A percentile compares a stretch with the other conserved stretches of the same genome.
These are phyloP conservation scores for Calonectria pauciramosa DNA, from an alignment of 2,329 filamentous ascomycete species.

Conservation along the genomic window DNA sequence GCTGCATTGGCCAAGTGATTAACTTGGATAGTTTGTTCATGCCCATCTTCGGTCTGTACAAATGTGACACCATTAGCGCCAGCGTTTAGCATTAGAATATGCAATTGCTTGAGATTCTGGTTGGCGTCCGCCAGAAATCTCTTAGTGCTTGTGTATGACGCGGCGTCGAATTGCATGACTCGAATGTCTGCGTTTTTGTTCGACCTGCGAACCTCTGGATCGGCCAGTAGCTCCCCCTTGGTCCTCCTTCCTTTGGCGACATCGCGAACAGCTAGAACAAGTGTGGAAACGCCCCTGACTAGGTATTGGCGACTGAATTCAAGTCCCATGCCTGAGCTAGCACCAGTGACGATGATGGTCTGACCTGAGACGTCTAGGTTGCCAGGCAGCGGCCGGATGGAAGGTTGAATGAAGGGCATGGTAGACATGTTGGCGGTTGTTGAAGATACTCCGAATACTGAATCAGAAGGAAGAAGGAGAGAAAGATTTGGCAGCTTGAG, in stretches of 20 bases:
- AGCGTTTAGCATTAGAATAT: conserved; percentile 31
- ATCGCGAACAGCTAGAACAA: conserved; percentile 58
- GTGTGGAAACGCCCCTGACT: conserved; percentile 47
- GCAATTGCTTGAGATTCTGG: neutral
- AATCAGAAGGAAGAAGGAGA: too few relatives aligned
- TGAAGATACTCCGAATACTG: too few relatives aligned
- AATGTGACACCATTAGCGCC: conserved; percentile 10
- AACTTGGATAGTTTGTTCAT: conserved; percentile 43
- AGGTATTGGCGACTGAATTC: conserved; percentile 56
- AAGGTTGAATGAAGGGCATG: conserved; percentile 27
- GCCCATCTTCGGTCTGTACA: conserved; percentile 17
- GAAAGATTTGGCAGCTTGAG: too few relatives aligned
- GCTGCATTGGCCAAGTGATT: conserved; percentile 45
- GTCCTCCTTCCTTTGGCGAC: conserved; percentile 46
- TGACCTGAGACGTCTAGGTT: conserved; percentile 39
- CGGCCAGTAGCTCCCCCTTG: neutral
- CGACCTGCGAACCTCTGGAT: conserved; percentile 19
- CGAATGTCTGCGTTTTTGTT: conserved; percentile 11
- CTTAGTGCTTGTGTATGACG: conserved; percentile 24
- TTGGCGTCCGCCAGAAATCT: conserved; percentile 8
- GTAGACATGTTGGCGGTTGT: neutral
- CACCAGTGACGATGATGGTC: conserved; percentile 57
- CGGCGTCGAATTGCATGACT: conserved; percentile 28
- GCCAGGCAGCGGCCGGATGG: conserved; percentile 26
- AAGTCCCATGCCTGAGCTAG: conserved; percentile 58